A percentile compares a stretch with the other conserved stretches of the same genome.
Evolutionary conservation across 805 yeast species (phyloP).

Genomic region (Starmerella kuoi): DNA sequence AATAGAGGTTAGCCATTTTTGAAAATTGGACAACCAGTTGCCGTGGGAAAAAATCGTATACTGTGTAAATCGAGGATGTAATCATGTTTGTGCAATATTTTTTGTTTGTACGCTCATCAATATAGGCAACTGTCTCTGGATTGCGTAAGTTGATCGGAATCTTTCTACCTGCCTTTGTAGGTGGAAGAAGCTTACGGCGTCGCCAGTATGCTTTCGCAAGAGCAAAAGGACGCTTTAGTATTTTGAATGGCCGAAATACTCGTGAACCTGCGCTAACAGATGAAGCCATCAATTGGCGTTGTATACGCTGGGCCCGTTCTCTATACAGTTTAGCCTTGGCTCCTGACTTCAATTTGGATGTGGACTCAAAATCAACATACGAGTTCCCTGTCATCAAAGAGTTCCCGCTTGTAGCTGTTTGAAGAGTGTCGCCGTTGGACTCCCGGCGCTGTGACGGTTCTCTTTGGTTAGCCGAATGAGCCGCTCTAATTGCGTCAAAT

Average conservation of each 20-base stretch:
- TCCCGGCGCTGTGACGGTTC: background rate
- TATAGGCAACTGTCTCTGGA: conserved; percentile 21
- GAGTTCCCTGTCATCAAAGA: conserved; percentile 13
- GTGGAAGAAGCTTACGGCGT: conserved; percentile 28
- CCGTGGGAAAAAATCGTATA: conserved; percentile 72
- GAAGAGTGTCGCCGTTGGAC: conserved; percentile 10
- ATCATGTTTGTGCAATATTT: conserved; percentile 58
- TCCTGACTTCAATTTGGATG: background rate
- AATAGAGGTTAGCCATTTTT: conserved; percentile 82
- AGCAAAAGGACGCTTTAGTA: conserved; percentile 8
- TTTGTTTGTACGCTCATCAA: conserved; percentile 57
- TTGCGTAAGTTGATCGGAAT: conserved; percentile 47
- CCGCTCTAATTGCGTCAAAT: conserved; percentile 15
- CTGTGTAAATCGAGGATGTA: conserved; percentile 76
- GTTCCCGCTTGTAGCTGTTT: conserved; percentile 10
- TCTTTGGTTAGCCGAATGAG: conserved; percentile 2
- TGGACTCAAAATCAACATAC: conserved; percentile 15
- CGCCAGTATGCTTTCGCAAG: conserved; percentile 14
- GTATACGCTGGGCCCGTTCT: conserved; percentile 1
- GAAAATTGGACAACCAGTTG: conserved; percentile 86
- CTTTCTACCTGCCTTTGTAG: conserved; percentile 57
- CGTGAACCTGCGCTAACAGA: conserved; percentile 3
- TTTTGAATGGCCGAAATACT: conserved; percentile 10
- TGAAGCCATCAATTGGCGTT: background rate
- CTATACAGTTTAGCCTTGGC: background rate